Evolutionary conservation across 352 stramenopile species (phyloP).

Genomic region (Lagenidium sp.): DNA sequence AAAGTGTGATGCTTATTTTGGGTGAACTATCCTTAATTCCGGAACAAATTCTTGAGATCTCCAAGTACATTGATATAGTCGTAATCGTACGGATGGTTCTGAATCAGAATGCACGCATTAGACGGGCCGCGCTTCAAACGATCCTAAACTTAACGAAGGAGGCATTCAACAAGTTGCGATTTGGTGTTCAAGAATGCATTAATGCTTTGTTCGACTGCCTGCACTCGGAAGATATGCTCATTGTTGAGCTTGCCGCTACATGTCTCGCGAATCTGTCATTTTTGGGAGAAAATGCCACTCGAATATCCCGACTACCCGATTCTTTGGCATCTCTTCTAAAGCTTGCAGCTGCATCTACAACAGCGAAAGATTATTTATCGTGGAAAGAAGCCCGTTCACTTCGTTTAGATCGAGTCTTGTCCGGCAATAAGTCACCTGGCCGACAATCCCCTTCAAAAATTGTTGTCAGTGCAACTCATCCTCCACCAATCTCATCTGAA

Average conservation of each 20-base stretch:
- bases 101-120: slow-evolving; percentile 50
- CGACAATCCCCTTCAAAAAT: too few species aligned
- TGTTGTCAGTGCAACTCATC: too few species aligned
- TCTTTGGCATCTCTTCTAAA: slow-evolving; percentile 39
- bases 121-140: slow-evolving; percentile 38
- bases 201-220: slow-evolving; percentile 38
- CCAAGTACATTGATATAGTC: slow-evolving; percentile 53
- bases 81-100: slow-evolving; percentile 50
- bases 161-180: slow-evolving; percentile 73
- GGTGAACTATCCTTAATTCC: slow-evolving; percentile 50
- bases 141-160: slow-evolving; percentile 59
- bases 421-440: too few species aligned
- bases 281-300: slow-evolving; percentile 23
- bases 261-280: slow-evolving; percentile 69
- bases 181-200: slow-evolving; percentile 46
- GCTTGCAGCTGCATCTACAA: slow-evolving; percentile 29
- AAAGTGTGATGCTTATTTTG: slow-evolving; percentile 62
- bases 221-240: slow-evolving; percentile 43
- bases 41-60: slow-evolving; percentile 61
- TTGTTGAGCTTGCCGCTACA: slow-evolving; percentile 52
- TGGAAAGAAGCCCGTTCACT: slow-evolving; percentile 24
- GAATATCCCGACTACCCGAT: slow-evolving; percentile 24
- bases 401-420: too few species aligned
- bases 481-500: too few species aligned
- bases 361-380: slow-evolving; percentile 41